Evolutionary conservation across 176 grass and related monocot species (phyloP), one percentile per base, ranked within the genome.

Genomic region (Melocanna baccifera): DNA sequence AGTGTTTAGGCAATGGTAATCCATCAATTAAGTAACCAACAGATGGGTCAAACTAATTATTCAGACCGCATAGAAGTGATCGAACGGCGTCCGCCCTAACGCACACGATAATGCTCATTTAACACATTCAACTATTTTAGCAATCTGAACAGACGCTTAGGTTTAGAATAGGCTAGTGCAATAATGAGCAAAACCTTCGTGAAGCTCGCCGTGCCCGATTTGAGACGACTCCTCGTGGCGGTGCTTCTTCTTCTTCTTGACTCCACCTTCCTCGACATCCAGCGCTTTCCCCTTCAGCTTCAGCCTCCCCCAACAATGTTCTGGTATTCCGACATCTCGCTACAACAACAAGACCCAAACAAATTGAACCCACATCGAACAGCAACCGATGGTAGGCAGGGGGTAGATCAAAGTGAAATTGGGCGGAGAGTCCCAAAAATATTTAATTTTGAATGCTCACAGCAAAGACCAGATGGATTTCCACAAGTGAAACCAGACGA

Each of bases 271-370:
- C 84, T 97, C 93, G 12, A 97, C 95, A 84, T 97, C 92, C 48
- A 97, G 70, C 47, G 90, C 85, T 72, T 97, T 97, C 52, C 95
- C 95, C 66, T 97, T 94, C 82, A 97, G 79, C 89, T 88, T 97
- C 58, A 97, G 89, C 88, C 46, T 91, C 95, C 95, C 12, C 79
- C 90, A 28, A 94, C 92, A 42, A 94, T 85, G 56, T 94, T 97
- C 77, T 97, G 62, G 74, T 94, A 97, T 37, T 88, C 89, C 42
- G 92, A 94, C 95, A 97, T 97, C 75, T 77, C 56, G 47, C 88
- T 91, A 75, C 71, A 42, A 71, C 16, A 87, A 11, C 69, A 43
- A 73, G 12, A 79, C 1, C 15, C 7, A 12, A 20, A 81, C 63
- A 84, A 76, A 48, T 36, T 79, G 9, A 77, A 9, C 72, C 26